Evolutionary conservation across 169 alveolate genomes (phyloP), one percentile per base, ranked within the genome.

Genomic region (Plasmodium yoelii): DNA sequence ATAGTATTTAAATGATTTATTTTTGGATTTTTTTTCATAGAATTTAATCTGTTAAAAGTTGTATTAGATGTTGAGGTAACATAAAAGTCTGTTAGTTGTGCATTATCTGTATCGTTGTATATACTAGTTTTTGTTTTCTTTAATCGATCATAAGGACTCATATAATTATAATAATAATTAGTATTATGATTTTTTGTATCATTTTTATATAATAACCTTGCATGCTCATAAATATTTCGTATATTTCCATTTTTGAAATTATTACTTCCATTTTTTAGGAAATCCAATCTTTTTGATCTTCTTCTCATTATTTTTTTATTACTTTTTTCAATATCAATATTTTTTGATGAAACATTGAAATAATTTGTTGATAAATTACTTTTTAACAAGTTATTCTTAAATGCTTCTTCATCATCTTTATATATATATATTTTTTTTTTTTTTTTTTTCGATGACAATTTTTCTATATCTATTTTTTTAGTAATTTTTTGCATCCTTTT

Each of bases 401-500:
- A 53, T 8, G 44, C 18, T 26, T 51, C 74, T 5, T 49, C 74
- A 13, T 44, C 71, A 65, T 56, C 39, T 49, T 46, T 63, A 13
- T 44, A 10, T 12, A 15, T 77, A 59, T 39, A 26, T 65, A 47
- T 80, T 42, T 44, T 47, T 67, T 80, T 68, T 63, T 19, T 39
- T 26, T 49, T 80, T 63, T 63, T 75, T 26, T 75, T 75, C 12
- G 42, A 34, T 56, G 28, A 26, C 51, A 80, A 44, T 80, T 80
- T 12, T 53, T 80, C 90, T 67, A 80, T 47, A 67, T 80, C 82
- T 51, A 80, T 80, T 80, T 80, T 80, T 13, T 67, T 70, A 47
- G 68, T 67, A 42, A 80, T 51, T 34, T 67, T 80, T 18, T 80
- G 44, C 26, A 80, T 47, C 28, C 57, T 80, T 34, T 80, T 46